Base-by-base conservation (phyloP, 306 rosid genomes). In the Casuarina cunninghamiana region DNA sequence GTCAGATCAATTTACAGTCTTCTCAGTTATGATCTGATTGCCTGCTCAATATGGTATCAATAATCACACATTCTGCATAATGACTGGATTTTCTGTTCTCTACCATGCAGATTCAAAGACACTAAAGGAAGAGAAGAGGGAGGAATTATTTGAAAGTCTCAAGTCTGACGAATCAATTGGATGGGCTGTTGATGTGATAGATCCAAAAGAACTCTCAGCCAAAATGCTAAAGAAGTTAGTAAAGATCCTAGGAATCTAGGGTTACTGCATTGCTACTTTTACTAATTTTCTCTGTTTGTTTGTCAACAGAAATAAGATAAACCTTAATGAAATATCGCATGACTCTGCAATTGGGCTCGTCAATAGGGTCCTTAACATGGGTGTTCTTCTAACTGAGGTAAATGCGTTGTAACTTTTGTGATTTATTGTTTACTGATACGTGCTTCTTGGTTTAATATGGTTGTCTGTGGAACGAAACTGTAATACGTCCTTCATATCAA, bases 371-470 rank as follows among this genome's bases (percentile, higher is more conserved):
- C 90, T 91, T 4, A 88, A 89, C 69, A 78, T 87, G 86, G 98
- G 98, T 75, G 91, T 94, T 87, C 95, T 94, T 77, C 86, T 94
- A 76, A 89, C 96, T 44, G 97, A 94, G 97, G 97, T 93, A 80
- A 83, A 72, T 17, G 6, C 58, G 58, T 44, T 69, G 74, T 75
- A 71, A 37, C 51, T 70, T 46, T 10, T 42, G 10, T 75, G 44
- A 49, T 73, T 73, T 46, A n/a, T 32, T 53, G 60, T 76, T 51
- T 10, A 44, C 5, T 45, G 38, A 67, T 49, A 44, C 61, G 73
- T 7, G 2, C 65, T 16, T 48, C 15, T 65, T 73, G 42, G 51
- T 35, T 53, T 41, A 19, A 63, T 9, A 4, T 19, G 19, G 17
- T 10, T 65, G 5, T 37, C 10, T 17, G 45, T 57, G 68, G 12